A percentile compares a stretch with the other conserved stretches of the same genome.
These are phyloP conservation scores for Fusarium verticillioides DNA, from an alignment of 2,329 filamentous ascomycete species.

Conservation along the genomic window DNA sequence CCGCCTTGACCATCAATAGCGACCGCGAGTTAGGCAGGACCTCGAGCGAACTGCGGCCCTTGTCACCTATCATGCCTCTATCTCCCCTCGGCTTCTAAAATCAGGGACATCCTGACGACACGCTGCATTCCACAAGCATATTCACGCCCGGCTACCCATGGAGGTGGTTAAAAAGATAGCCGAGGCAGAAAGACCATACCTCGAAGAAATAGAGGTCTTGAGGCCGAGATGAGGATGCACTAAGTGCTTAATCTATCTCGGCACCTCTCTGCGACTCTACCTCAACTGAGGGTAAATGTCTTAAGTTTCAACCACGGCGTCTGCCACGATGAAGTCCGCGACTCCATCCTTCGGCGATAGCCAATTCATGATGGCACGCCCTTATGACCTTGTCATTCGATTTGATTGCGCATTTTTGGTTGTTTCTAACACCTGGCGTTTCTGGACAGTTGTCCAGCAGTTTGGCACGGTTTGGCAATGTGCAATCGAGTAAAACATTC, in stretches of 20 bases:
- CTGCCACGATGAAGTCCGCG: slow-evolving; percentile 13
- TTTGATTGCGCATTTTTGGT: slow-evolving; percentile 23
- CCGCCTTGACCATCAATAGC: slow-evolving; percentile 59
- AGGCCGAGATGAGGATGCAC: background rate
- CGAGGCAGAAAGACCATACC: background rate
- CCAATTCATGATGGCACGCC: slow-evolving; percentile 50
- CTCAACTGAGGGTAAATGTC: background rate
- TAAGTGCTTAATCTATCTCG: background rate
- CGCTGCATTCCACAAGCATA: slow-evolving; percentile 1
- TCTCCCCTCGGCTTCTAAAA: slow-evolving; percentile 69
- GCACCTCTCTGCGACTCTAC: background rate
- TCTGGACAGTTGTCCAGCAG: slow-evolving; percentile 10
- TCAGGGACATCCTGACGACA: slow-evolving; percentile 8
- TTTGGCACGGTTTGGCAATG: slow-evolving; percentile 9
- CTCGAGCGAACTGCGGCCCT: slow-evolving; percentile 62
- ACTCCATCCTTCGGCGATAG: slow-evolving; percentile 32
- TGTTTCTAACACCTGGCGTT: slow-evolving; percentile 32
- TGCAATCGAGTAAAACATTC: slow-evolving; percentile 17
- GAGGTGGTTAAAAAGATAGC: background rate
- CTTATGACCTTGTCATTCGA: slow-evolving; percentile 45
- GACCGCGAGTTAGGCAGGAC: slow-evolving; percentile 45
- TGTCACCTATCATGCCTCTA: slow-evolving; percentile 74
- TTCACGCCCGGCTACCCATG: slow-evolving; percentile 11
- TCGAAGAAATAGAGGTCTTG: background rate
- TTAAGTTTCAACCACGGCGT: background rate